Conservation (phyloP, 1,284 basidiomycete species). For the Caloboletus inedulis region DNA sequence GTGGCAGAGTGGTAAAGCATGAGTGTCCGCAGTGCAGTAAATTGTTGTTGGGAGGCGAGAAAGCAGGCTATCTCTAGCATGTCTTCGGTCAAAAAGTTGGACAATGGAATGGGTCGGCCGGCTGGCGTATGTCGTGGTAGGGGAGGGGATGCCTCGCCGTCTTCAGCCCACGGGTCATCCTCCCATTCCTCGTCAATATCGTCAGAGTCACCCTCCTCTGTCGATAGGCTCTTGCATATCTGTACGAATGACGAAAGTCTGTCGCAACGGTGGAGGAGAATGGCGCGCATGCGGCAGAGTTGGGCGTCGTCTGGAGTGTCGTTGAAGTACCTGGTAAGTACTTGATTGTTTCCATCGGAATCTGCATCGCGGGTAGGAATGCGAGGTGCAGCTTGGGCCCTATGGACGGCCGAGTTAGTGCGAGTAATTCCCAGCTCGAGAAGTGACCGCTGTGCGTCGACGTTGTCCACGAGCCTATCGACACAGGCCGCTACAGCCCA, state of each 20-base stretch:
- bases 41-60: constrained; percentile 61
- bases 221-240: constrained; percentile 45
- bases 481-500: constrained; percentile 72
- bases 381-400: constrained; percentile 41
- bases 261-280: constrained; percentile 63
- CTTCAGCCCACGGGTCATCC: constrained; percentile 80
- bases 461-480: constrained; percentile 63
- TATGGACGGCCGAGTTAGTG: constrained; percentile 47
- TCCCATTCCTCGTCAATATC: constrained; percentile 61
- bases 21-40: constrained; percentile 57
- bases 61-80: constrained; percentile 58
- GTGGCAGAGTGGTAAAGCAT: constrained; percentile 51
- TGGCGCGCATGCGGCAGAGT: constrained; percentile 57
- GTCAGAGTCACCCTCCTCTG: constrained; percentile 25
- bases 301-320: constrained; percentile 55
- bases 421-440: constrained; percentile 61
- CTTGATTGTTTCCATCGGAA: constrained; percentile 20
- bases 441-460: constrained; percentile 51
- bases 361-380: constrained; percentile 11
- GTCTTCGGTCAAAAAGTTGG: constrained; percentile 60
- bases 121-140: constrained; percentile 23
- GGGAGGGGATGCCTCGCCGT: constrained; percentile 31
- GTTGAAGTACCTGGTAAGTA: constrained; percentile 50
- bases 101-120: constrained; percentile 51
- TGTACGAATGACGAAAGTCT: constrained; percentile 65